Base-by-base conservation (phyloP, 108 stramenopile genomes). In the Nitzschia sp. region DNA sequence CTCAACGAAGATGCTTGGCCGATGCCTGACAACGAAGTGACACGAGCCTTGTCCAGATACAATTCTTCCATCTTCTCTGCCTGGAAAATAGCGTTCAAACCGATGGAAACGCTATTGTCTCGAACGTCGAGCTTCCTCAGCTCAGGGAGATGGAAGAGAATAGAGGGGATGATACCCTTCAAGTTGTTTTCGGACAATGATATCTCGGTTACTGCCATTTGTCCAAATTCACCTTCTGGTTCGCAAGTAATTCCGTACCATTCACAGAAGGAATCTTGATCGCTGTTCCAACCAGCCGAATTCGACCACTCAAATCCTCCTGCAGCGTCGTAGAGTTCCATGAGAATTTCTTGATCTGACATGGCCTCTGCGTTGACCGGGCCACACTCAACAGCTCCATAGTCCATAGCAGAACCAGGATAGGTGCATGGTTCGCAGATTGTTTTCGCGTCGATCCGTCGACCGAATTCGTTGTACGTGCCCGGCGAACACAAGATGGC, bases 191-290 rank as follows among this genome's bases (percentile, higher is more conserved):
- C 70, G 19, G 57, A 32, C 28, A 91, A 65, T 22, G 80, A 33
- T 16, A 91, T 69, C 38, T 77, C 85, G 0, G 73, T 73, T 16
- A 91, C 87, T 45, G 63, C 70, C 53, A 54, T 62, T 32, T 28
- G 25, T 2, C 68, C 67, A 13, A 62, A 60, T 34, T 68, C 29
- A 11, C 44, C 67, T 27, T 41, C 36, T 1, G 66, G 41, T 35
- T 68, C 78, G 63, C 93, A 94, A 9, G 64, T 80, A 26, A 94
- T 72, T 33, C 93, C 93, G 57, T 88, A 77, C 79, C 89, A 94
- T 23, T 80, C 62, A 72, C 93, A 94, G 27, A 88, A 69, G 11
- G 72, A 17, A 2, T 32, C 65, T 13, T 66, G 50, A 32, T 74
- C 69, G 21, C 72, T 63, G 3, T 63, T 38, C 93, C 93, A 94